Conservation (phyloP, 441 rosid species). For the Geranium incanum region DNA sequence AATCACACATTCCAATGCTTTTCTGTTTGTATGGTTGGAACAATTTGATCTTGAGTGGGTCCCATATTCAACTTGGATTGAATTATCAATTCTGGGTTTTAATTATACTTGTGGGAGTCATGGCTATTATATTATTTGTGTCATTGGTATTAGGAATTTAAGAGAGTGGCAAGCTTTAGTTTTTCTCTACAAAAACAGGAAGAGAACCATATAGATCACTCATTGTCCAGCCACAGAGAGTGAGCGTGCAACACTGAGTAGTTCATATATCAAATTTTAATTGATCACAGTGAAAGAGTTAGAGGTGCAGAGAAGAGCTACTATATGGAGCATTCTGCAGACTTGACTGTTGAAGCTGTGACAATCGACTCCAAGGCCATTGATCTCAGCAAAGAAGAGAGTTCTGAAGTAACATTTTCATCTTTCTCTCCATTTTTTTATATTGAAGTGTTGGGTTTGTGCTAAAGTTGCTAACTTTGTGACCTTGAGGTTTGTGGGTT, state of each 20-base stretch:
- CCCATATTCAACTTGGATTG: not conserved
- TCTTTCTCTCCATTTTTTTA: not conserved
- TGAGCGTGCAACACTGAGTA: not conserved
- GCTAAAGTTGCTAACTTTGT: not conserved
- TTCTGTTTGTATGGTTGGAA: not conserved
- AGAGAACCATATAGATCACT: not conserved
- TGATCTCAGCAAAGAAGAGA: constrained; percentile 93
- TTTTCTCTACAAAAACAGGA: constrained; percentile 6
- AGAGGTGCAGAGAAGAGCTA: constrained; percentile 64
- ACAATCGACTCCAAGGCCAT: constrained; percentile 86
- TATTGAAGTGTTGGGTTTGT: not conserved
- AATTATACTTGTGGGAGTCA: not conserved
- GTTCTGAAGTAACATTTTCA: constrained; percentile 57
- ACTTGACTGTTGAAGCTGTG: constrained; percentile 83
- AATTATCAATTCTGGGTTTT: no score
- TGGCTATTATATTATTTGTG: not conserved
- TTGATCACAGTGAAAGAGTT: not conserved
- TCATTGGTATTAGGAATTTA: not conserved
- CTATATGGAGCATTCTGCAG: constrained; percentile 72
- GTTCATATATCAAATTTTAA: not conserved
- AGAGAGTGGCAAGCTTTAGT: not conserved
- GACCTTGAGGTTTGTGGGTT: not conserved
- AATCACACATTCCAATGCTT: not conserved
- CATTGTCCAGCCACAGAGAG: not conserved
- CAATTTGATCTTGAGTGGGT: not conserved